Conservation (phyloP, 805 yeast genomes). For the Barnettozyma pratensis region DNA sequence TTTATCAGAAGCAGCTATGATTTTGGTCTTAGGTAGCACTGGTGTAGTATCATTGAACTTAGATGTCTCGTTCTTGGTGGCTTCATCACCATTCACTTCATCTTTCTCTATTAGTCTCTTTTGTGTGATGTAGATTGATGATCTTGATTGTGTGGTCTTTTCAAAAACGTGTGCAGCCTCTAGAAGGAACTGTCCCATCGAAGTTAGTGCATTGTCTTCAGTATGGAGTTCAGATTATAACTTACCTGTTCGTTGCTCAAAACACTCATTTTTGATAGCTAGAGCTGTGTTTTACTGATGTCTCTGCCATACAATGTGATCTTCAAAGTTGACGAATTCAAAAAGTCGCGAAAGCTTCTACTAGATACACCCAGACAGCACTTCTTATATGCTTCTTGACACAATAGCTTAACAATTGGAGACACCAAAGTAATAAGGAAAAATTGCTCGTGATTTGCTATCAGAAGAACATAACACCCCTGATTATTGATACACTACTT, state of each 20-base stretch:
- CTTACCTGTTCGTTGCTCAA: constrained; percentile 19
- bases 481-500: too few species aligned
- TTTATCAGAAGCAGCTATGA: constrained; percentile 21
- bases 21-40: constrained; percentile 24
- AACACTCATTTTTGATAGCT: constrained; percentile 8
- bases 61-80: constrained; percentile 17
- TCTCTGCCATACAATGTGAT: not conserved
- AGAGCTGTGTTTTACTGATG: too few species aligned
- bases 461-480: too few species aligned
- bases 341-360: not conserved
- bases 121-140: constrained; percentile 56
- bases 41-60: constrained; percentile 15
- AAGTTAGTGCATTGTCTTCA: not conserved
- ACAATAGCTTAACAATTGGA: not conserved
- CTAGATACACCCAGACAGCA: not conserved
- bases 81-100: constrained; percentile 23
- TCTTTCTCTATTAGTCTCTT: constrained; percentile 39
- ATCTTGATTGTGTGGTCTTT: constrained; percentile 34
- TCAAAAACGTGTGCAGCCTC: constrained; percentile 22
- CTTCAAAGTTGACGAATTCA: not conserved
- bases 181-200: constrained; percentile 18
- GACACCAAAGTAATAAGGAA: too few species aligned
- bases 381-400: not conserved
- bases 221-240: not conserved
- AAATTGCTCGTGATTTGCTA: too few species aligned